Base-by-base conservation (phyloP, 192 early-diverging fungal genomes). In the Dissophora globulifera region DNA sequence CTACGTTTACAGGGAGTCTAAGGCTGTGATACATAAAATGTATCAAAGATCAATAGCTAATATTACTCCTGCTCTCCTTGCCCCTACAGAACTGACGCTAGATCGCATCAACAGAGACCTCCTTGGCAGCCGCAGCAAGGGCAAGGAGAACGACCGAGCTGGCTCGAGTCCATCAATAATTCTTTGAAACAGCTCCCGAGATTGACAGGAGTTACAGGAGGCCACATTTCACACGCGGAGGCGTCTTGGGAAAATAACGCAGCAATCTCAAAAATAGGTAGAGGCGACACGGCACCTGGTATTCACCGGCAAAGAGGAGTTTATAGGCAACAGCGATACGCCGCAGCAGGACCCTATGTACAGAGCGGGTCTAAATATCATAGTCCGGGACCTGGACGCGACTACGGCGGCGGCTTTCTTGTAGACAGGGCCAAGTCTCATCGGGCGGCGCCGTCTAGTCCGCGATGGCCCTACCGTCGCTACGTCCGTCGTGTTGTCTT, bases 401-500 rank as follows among this genome's bases (percentile, higher is more conserved):
- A 30, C 13, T 10, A 19, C 1, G 8, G 35, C 17, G 29, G 38
- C 1, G 22, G 16, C 2, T 20, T 9, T 47, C 43, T 6, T 10
- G 7, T 20, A 4, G 22, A 22, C 27, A 11, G 29, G 47, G 19
- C 7, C 22, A 2, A 26, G 11, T 7, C 53, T 2, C 26, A 32
- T n/a, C 23, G 2, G 32, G 10, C 29, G 4, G 26, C 16, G 22
- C 5, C 17, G 11, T 22, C 23, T 47, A 48, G 12, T 23, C 19
- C 70, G 17, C 50, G 40, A 42, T 75, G 70, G 70, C 31, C 62
- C 3, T 75, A 75, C 27, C 51, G 72, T 7, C 63, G 51, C 17
- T 49, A 66, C 46, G 64, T 62, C 1, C 56, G 55, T 30, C 50
- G 64, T 6, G 72, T 58, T 1, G 50, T 76, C 2, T 40, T 76